Base-by-base conservation (phyloP, 1,284 basidiomycete species). In the Sanghuangporus weigelae region DNA sequence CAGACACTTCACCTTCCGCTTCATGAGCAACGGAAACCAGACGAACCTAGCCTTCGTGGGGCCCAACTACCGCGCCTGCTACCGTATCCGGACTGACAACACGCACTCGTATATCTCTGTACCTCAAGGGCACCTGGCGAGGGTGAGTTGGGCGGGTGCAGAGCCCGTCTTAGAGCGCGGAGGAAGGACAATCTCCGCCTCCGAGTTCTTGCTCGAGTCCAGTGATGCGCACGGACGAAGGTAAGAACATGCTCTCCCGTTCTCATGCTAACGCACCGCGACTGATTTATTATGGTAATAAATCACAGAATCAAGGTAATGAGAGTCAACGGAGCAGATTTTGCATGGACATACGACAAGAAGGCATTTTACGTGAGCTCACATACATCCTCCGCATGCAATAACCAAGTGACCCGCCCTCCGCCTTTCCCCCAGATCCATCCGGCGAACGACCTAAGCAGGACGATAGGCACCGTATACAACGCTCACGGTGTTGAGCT, bases 1-100 rank as follows among this genome's bases (percentile, higher is more conserved):
- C n/a, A 36, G 46, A 16, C n/a, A 53, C 12, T n/a, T 62, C 19
- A 57, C 60, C 8, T 62, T 65, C 39, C 64, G 64, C 38, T 65
- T 65, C 40, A 59, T 65, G 60, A 55, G 60, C n/a, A 38, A n/a
- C 12, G 55, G 56, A 1, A 62, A 38, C 64, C 64, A 62, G 48
- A 59, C 54, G 10, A 46, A 59, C 36, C 36, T 62, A 21, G 38
- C 49, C 48, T 39, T 65, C 23, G 57, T 62, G 10, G 55, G 56
- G 12, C 57, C 64, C 5, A 59, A 54, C 11, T 44, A 46, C 31
- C 55, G 64, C 4, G 36, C 57, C 11, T 53, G 48, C 55, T 65
- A 58, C 57, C 56, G 60, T 14, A 44, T 62, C n/a, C 35, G 42
- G 4, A 62, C 64, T 3, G 50, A 42, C 48, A 42, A 14, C 35